A percentile compares a stretch with the other conserved stretches of the same genome.
Evolutionary conservation across 176 grass and related monocot genomes (phyloP).

Genomic region (Carex pumila): DNA sequence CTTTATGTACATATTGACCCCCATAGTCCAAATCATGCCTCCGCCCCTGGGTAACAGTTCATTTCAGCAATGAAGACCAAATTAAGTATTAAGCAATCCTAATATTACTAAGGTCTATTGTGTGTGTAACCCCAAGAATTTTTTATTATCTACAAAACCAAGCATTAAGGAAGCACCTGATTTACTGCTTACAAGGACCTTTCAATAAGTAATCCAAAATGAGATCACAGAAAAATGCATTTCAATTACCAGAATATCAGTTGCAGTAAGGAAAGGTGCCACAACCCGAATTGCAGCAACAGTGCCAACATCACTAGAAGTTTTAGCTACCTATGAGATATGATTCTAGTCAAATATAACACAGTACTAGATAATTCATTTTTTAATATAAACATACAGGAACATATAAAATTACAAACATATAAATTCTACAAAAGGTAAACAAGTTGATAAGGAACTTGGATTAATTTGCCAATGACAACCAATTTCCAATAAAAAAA

Average conservation of each 20-base stretch:
- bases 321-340: conserved; percentile 51
- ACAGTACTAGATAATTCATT: neutral
- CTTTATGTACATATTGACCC: neutral
- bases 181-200: neutral
- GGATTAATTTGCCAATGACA: neutral
- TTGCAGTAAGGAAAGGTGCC: conserved; percentile 52
- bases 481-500: neutral
- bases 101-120: neutral
- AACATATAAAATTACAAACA: neutral
- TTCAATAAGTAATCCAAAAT: neutral
- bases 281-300: conserved; percentile 75
- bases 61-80: neutral
- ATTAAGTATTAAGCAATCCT: neutral
- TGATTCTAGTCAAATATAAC: conserved; percentile 3
- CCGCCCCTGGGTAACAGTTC: neutral
- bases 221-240: neutral
- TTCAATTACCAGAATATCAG: conserved; percentile 86
- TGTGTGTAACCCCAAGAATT: neutral
- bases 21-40: conserved; percentile 2
- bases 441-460: neutral
- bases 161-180: neutral
- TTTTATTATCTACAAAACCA: neutral
- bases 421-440: neutral
- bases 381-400: neutral
- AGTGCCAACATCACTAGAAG: conserved; percentile 80